Conservation (phyloP, 306 rosid species). For the Trifolium pratense region DNA sequence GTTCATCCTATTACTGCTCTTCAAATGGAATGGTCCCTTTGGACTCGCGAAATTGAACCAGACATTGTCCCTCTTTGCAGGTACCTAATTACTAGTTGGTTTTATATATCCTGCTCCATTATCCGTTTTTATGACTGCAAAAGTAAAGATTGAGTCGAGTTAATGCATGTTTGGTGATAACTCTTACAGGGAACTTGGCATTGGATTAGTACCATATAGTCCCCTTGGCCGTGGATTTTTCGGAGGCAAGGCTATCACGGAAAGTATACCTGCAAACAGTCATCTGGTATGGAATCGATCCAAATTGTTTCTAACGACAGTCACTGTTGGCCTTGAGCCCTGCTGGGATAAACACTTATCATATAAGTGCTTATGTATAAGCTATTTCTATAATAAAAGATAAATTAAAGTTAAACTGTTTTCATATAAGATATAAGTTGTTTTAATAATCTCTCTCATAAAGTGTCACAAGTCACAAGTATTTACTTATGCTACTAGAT, state of each 20-base stretch:
- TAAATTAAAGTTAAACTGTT: no score
- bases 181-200: slow-evolving; percentile 68
- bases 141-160: neutral
- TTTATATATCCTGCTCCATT: neutral
- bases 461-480: no score
- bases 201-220: slow-evolving; percentile 82
- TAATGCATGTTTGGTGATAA: neutral
- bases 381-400: no score
- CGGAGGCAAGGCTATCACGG: slow-evolving; percentile 66
- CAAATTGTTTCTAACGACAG: neutral
- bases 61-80: slow-evolving; percentile 74
- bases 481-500: neutral
- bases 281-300: slow-evolving; percentile 39
- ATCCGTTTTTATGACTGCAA: neutral
- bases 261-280: slow-evolving; percentile 64
- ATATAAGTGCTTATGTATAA: no score
- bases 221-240: slow-evolving; percentile 92
- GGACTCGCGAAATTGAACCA: slow-evolving; percentile 79
- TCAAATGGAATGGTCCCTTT: slow-evolving; percentile 79
- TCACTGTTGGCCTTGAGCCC: neutral
- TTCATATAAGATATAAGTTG: no score
- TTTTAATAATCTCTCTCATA: no score
- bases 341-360: no score
- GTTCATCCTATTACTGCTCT: slow-evolving; percentile 83
- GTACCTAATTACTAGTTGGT: slow-evolving; percentile 38